phyloP scores from a whole-genome alignment of 306 rosid genomes.

The Prunus padus region DNA sequence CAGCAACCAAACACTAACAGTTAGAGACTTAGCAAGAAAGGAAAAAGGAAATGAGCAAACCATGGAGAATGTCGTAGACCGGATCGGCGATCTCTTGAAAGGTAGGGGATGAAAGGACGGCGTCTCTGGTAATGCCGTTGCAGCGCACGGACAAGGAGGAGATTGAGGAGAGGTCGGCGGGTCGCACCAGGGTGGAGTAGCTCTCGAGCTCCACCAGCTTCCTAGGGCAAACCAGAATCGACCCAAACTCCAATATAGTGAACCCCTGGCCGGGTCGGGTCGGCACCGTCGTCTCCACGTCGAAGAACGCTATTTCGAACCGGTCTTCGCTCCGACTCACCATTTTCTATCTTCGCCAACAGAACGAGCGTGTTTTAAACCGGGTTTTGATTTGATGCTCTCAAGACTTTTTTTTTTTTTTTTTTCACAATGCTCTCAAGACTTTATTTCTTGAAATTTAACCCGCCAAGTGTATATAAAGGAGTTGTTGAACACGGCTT shows the following conservation, averaged over 20 bases:
- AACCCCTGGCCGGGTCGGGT: constrained; percentile 54
- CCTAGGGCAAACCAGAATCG: constrained; percentile 85
- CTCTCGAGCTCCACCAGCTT: constrained; percentile 68
- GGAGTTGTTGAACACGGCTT: neutral
- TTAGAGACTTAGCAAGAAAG: neutral
- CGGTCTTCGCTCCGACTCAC: constrained; percentile 60
- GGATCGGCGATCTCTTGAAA: constrained; percentile 58
- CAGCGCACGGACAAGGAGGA: constrained; percentile 66
- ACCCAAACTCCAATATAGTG: constrained; percentile 75
- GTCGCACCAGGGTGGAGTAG: constrained; percentile 70
- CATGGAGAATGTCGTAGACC: constrained; percentile 84
- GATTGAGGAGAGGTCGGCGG: constrained; percentile 61
- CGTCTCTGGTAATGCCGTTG: constrained; percentile 71
- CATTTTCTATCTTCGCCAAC: neutral
- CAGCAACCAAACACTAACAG: neutral
- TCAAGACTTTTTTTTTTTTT: no score
- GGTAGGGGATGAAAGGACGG: constrained; percentile 61
- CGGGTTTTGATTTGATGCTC: no score
- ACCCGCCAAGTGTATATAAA: neutral
- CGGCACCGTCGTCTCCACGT: constrained; percentile 86
- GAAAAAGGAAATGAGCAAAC: constrained; percentile 23
- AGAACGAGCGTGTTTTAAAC: no score
- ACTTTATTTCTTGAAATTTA: no score
- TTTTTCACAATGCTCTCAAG: no score
- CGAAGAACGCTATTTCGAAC: constrained; percentile 85